Percentiles rank a stretch among this genome's conserved stretches.
Conservation (phyloP, 2,329 filamentous ascomycete species). For the Lasiodiplodia hormozganensis region DNA sequence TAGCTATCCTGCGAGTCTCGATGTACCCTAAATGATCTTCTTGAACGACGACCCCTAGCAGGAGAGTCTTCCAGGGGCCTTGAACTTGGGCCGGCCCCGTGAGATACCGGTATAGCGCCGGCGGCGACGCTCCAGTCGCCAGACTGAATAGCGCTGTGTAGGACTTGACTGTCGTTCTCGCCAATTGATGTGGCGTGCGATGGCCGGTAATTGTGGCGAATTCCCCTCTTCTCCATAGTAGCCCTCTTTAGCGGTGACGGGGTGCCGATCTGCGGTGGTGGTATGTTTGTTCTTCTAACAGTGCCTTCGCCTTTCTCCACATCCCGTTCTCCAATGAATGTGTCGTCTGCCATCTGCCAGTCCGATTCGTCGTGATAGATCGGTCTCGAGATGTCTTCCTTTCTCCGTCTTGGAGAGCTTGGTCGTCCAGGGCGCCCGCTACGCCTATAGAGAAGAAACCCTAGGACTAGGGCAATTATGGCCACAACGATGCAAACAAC, state of each 20-base stretch:
- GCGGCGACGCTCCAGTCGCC: slow-evolving; percentile 29
- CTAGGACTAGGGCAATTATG: slow-evolving; percentile 33
- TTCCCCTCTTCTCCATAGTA: not conserved
- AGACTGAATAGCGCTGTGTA: slow-evolving; percentile 45
- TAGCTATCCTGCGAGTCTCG: slow-evolving; percentile 35
- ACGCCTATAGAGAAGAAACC: slow-evolving; percentile 35
- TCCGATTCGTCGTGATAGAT: slow-evolving; percentile 40
- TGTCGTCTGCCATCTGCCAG: slow-evolving; percentile 35
- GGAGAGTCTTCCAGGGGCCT: slow-evolving; percentile 40
- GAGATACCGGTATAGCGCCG: slow-evolving; percentile 39
- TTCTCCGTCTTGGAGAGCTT: slow-evolving; percentile 27
- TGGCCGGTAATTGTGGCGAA: slow-evolving; percentile 36
- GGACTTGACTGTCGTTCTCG: slow-evolving; percentile 44
- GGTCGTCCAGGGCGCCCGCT: slow-evolving; percentile 34
- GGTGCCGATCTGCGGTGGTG: slow-evolving; percentile 42
- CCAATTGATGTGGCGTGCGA: slow-evolving; percentile 49
- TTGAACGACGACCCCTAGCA: slow-evolving; percentile 28
- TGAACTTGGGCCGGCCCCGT: slow-evolving; percentile 43
- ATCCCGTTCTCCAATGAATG: slow-evolving; percentile 38
- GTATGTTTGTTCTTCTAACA: slow-evolving; percentile 38
- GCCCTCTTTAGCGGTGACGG: slow-evolving; percentile 26
- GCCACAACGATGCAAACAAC: slow-evolving; percentile 42
- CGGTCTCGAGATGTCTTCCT: slow-evolving; percentile 50
- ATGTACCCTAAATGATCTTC: slow-evolving; percentile 27
- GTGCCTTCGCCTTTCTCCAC: slow-evolving; percentile 46